Percentiles rank a stretch among this genome's conserved stretches.
phyloP scores from a whole-genome alignment of 768 basidiomycete genomes.

The Lepiota venenata region DNA sequence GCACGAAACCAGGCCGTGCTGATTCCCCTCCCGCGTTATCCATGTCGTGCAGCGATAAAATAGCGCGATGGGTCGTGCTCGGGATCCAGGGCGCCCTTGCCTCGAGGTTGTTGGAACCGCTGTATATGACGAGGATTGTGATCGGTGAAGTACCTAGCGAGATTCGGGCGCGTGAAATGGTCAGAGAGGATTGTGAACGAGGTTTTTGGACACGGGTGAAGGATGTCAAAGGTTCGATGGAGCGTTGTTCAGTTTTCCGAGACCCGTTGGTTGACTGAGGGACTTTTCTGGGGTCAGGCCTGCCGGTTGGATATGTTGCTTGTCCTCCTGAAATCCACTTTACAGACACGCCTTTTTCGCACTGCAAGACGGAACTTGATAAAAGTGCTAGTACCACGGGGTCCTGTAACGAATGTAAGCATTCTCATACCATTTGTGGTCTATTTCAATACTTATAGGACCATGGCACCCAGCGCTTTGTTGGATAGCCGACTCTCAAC shows the following conservation, averaged over 20 bases:
- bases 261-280: neutral
- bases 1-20: slow-evolving; percentile 92
- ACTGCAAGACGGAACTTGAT: slow-evolving; percentile 42
- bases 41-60: slow-evolving; percentile 96
- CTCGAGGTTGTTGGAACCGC: slow-evolving; percentile 47
- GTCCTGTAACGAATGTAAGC: slow-evolving; percentile 71
- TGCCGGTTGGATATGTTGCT: slow-evolving; percentile 46
- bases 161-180: slow-evolving; percentile 27
- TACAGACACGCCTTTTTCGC: slow-evolving; percentile 55
- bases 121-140: slow-evolving; percentile 65
- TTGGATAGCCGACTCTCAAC: slow-evolving; percentile 56
- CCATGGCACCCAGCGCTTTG: slow-evolving; percentile 52
- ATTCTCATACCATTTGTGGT: neutral
- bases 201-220: slow-evolving; percentile 59
- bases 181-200: slow-evolving; percentile 61
- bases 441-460: neutral
- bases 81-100: slow-evolving; percentile 86
- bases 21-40: slow-evolving; percentile 80
- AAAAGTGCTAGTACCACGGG: slow-evolving; percentile 20
- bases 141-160: slow-evolving; percentile 64
- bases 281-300: slow-evolving; percentile 27
- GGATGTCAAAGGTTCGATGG: slow-evolving; percentile 32
- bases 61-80: slow-evolving; percentile 80
- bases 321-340: slow-evolving; percentile 53
- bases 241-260: neutral